These are phyloP conservation scores for Castanea sativa DNA, from an alignment of 306 rosid genomes.

Conservation along the genomic window DNA sequence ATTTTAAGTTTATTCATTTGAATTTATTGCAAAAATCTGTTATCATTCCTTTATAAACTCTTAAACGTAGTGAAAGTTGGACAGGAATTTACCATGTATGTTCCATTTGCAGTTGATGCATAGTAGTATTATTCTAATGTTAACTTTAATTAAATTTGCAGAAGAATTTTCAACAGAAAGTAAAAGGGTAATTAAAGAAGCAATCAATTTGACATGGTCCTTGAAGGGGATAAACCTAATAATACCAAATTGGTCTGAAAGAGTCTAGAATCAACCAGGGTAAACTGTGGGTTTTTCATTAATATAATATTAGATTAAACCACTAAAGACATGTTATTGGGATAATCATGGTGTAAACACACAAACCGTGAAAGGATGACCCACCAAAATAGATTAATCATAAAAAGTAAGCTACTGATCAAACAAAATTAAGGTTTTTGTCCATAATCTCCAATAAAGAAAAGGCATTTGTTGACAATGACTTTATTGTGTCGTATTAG, in stretches of 20 bases:
- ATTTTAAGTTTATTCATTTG: too few species aligned
- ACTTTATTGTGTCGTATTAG: conserved; percentile 55
- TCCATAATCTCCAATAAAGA: conserved; percentile 39
- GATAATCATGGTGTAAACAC: conserved; percentile 44
- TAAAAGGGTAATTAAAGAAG: background rate
- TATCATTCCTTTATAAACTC: too few species aligned
- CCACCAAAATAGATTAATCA: conserved; percentile 32
- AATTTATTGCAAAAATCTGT: too few species aligned
- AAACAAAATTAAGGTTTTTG: conserved; percentile 49
- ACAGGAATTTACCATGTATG: too few species aligned
- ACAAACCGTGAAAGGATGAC: conserved; percentile 41
- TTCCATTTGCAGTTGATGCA: too few species aligned
- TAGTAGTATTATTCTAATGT: background rate
- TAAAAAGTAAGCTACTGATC: conserved; percentile 30
- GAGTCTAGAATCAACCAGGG: conserved; percentile 18
- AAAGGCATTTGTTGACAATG: conserved; percentile 55
- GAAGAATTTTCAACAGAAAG: background rate
- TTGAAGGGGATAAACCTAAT: background rate
- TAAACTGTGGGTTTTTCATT: background rate
- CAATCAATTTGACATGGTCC: background rate
- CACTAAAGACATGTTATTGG: conserved; percentile 34
- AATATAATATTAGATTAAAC: conserved; percentile 19
- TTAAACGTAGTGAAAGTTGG: too few species aligned
- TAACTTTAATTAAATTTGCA: background rate
- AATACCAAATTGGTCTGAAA: background rate